These are phyloP conservation scores for Pestalotiopsis fici DNA, from an alignment of 2,329 filamentous ascomycete species.

Conservation along the genomic window DNA sequence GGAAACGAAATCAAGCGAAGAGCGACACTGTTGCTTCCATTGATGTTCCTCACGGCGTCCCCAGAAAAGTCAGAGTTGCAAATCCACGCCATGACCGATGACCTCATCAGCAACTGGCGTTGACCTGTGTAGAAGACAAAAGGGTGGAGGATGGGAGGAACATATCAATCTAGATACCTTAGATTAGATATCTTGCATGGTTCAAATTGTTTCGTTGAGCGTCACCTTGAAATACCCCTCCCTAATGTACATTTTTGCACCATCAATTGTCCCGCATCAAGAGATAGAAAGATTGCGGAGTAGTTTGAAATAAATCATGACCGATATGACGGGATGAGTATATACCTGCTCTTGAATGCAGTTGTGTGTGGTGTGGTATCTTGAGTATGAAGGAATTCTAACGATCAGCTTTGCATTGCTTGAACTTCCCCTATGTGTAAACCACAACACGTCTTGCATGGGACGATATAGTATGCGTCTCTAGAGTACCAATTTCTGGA, in stretches of 20 bases:
- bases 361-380: too few species aligned
- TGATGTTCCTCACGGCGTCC: slow-evolving; percentile 23
- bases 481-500: too few species aligned
- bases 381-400: too few species aligned
- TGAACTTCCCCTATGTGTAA: too few species aligned
- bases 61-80: slow-evolving; percentile 12
- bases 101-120: slow-evolving; percentile 13
- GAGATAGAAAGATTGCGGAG: too few species aligned
- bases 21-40: slow-evolving; percentile 21
- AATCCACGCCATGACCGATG: slow-evolving; percentile 13
- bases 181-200: neutral
- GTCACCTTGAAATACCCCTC: neutral
- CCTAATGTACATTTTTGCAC: too few species aligned
- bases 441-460: too few species aligned
- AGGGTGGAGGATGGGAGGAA: neutral
- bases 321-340: too few species aligned
- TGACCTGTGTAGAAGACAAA: neutral
- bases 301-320: too few species aligned
- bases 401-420: too few species aligned
- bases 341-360: too few species aligned
- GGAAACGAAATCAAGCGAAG: slow-evolving; percentile 21
- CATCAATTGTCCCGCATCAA: neutral
- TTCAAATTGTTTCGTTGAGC: neutral
- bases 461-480: too few species aligned
- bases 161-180: neutral